Base-by-base conservation (phyloP, 352 stramenopile species). In the Pythium aphanidermatum region DNA sequence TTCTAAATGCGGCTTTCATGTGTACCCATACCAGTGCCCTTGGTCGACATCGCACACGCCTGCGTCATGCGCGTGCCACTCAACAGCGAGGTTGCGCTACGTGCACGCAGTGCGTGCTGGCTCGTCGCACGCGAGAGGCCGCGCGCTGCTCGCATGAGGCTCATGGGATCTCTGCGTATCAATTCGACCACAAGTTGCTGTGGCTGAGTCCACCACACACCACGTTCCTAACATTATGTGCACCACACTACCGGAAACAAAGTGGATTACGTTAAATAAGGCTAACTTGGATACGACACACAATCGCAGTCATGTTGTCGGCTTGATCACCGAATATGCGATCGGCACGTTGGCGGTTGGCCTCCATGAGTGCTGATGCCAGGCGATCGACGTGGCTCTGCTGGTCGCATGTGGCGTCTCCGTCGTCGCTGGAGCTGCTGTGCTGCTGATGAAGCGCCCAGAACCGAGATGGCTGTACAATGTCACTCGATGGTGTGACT, bases 301-400 rank as follows among this genome's bases (percentile, higher is more conserved):
- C 44, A 26, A 94, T 65, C 5, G 66, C 83, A 3, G 85, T 95
- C 80, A 94, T 95, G 59, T 96, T 96, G 67, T 96, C 83, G 4
- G 82, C 78, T 37, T 91, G 64, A 45, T 75, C 74, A n/a, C 78
- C 82, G 38, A 95, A 96, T 44, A 88, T 70, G 24, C 45, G 53
- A 10, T 62, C 60, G 2, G 83, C 80, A 7, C 78, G 72, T 8
- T 63, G 23, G 25, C 86, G 46, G 35, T 92, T 96, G 38, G 55
- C 58, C 4, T 61, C 24, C 71, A 95, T 79, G 31, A 95, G 63
- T 12, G 54, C 47, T 6, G 48, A 45, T 5, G 58, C 61, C 3
- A 74, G 55, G 2, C 38, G 49, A 30, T 81, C 60, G 14, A 78
- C 51, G 26, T 34, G 49, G 26, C 49, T 38, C 8, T 50, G 49